phyloP scores from a whole-genome alignment of 2,329 filamentous ascomycete genomes.

The Corinectria fuckeliana region DNA sequence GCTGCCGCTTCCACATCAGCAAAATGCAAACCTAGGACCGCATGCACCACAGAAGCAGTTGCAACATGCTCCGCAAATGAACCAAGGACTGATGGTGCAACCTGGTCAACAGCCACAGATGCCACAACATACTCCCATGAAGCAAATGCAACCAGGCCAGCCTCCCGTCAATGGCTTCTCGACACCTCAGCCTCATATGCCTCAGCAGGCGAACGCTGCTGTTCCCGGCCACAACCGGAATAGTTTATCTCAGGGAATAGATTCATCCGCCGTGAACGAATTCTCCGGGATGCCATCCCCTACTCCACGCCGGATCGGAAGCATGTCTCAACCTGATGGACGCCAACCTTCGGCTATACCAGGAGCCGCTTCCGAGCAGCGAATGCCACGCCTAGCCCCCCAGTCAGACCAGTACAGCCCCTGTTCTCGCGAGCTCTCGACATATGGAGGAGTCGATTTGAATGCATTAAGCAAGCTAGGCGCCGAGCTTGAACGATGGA shows the following conservation, averaged over 20 bases:
- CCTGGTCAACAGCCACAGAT: constrained; percentile 35
- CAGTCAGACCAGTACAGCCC: constrained; percentile 63
- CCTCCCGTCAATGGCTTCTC: constrained; percentile 47
- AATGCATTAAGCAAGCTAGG: constrained; percentile 69
- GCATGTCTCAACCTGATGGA: constrained; percentile 47
- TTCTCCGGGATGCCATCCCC: constrained; percentile 55
- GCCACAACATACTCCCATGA: constrained; percentile 48
- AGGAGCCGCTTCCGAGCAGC: constrained; percentile 35
- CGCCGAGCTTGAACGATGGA: constrained; percentile 69
- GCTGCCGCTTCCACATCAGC: constrained; percentile 30
- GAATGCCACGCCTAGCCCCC: constrained; percentile 48
- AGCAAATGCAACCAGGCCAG: constrained; percentile 51
- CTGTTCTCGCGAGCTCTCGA: constrained; percentile 60
- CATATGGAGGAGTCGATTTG: constrained; percentile 76
- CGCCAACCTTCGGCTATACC: constrained; percentile 33
- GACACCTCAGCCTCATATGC: constrained; percentile 41
- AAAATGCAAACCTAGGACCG: constrained; percentile 30
- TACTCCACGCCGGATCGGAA: constrained; percentile 49
- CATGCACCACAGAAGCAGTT: constrained; percentile 45
- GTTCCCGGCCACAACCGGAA: constrained; percentile 53
- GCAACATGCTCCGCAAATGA: constrained; percentile 41
- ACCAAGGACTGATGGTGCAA: constrained; percentile 48
- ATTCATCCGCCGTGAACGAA: constrained; percentile 45
- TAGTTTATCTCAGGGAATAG: constrained; percentile 59
- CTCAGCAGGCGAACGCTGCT: constrained; percentile 27